Percentiles rank a stretch among this genome's conserved stretches.
These are phyloP conservation scores for Epichloe glyceriae DNA, from an alignment of 2,329 filamentous ascomycete genomes.

Conservation along the genomic window DNA sequence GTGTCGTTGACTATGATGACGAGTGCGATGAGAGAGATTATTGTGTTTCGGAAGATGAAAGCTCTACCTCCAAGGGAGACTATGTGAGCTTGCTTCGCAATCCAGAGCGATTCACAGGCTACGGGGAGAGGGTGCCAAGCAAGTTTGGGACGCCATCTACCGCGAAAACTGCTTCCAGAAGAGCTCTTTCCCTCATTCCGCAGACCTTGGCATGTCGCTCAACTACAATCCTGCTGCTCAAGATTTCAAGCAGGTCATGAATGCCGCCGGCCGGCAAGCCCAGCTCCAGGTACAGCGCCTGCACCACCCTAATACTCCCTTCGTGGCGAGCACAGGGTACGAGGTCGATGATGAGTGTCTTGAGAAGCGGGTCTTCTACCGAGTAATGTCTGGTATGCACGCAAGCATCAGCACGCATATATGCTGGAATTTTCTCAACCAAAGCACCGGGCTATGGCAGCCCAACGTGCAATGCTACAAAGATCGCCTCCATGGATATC, in stretches of 20 bases:
- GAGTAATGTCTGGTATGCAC: conserved; percentile 94
- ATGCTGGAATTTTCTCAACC: conserved; percentile 92
- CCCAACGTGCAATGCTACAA: conserved; percentile 87
- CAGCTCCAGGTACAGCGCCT: conserved; percentile 40
- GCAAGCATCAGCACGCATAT: conserved; percentile 93
- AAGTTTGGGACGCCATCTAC: conserved; percentile 96
- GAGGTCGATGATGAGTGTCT: conserved; percentile 85
- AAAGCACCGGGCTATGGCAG: conserved; percentile 84
- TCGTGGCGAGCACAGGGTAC: conserved; percentile 50
- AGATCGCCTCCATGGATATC: conserved; percentile 66
- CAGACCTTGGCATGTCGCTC: conserved; percentile 36
- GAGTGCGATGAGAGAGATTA: conserved; percentile 96
- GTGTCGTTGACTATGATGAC: conserved; percentile 93
- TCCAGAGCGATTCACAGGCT: conserved; percentile 91
- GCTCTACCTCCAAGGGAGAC: conserved; percentile 73
- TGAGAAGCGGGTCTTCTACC: conserved; percentile 97
- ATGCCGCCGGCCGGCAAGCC: conserved; percentile 46
- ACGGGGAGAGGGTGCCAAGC: conserved; percentile 69
- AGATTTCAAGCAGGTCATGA: conserved; percentile 49
- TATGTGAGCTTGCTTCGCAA: conserved; percentile 92
- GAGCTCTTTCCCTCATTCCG: conserved; percentile 48
- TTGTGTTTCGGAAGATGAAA: conserved; percentile 91
- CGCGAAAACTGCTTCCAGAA: conserved; percentile 88
- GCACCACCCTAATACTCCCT: conserved; percentile 37
- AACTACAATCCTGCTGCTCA: conserved; percentile 40